Percentiles rank a stretch among this genome's conserved stretches.
These are phyloP conservation scores for Schizothecium vesticola DNA, from an alignment of 495 filamentous ascomycete species.

Conservation along the genomic window DNA sequence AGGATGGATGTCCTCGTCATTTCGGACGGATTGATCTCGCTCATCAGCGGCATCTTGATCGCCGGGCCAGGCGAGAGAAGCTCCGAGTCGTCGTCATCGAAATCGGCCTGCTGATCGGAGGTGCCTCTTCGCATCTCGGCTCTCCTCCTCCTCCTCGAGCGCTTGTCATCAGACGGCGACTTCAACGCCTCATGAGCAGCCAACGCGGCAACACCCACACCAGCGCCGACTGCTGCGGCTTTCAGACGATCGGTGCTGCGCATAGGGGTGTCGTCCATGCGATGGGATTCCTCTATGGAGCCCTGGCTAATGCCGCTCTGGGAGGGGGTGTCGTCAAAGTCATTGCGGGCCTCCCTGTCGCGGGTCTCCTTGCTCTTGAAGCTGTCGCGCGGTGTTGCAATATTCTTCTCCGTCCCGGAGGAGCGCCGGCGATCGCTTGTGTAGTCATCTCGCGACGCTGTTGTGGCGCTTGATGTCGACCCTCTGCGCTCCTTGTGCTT, in stretches of 20 bases:
- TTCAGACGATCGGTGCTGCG: constrained; percentile 36
- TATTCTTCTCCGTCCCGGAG: constrained; percentile 23
- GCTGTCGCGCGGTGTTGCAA: constrained; percentile 32
- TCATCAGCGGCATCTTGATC: constrained; percentile 72
- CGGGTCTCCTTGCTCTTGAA: constrained; percentile 36
- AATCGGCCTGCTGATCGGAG: constrained; percentile 26
- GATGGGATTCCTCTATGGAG: constrained; percentile 30
- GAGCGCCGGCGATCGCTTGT: constrained; percentile 44
- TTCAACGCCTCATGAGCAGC: constrained; percentile 29
- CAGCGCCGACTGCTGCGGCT: constrained; percentile 33
- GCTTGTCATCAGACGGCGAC: constrained; percentile 43
- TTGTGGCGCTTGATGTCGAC: constrained; percentile 55
- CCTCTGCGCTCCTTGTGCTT: constrained; percentile 52
- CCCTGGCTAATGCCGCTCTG: constrained; percentile 40
- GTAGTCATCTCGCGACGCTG: constrained; percentile 55
- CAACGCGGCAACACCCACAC: constrained; percentile 27
- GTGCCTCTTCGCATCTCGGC: constrained; percentile 37
- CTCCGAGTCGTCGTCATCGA: constrained; percentile 38
- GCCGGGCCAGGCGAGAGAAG: constrained; percentile 43
- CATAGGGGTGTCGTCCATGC: constrained; percentile 39
- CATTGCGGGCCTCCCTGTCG: constrained; percentile 52
- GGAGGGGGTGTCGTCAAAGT: constrained; percentile 50
- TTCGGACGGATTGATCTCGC: constrained; percentile 76
- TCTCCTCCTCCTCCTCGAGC: constrained; percentile 39
- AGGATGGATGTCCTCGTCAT: constrained; percentile 85